Conservation (phyloP, 2,329 filamentous ascomycete genomes). For the Talaromyces amestolkiae region DNA sequence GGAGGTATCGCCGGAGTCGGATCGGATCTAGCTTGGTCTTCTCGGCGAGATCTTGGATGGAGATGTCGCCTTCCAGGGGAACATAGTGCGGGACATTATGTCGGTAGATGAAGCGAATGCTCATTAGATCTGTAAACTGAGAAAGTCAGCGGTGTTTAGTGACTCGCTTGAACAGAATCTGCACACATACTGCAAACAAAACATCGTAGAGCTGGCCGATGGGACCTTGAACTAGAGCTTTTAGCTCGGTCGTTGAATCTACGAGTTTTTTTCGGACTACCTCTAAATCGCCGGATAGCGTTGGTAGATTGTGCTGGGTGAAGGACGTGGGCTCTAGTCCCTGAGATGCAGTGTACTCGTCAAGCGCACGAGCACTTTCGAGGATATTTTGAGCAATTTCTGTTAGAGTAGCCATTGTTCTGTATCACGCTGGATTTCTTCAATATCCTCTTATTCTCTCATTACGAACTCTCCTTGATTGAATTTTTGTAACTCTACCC, state of each 20-base stretch:
- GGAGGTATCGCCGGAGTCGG: not conserved
- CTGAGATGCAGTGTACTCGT: not conserved
- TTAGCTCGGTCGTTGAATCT: not conserved
- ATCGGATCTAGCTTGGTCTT: not conserved
- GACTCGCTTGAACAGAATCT: not conserved
- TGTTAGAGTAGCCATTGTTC: not conserved
- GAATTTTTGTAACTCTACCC: not conserved
- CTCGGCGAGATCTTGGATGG: not conserved
- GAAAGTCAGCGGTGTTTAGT: not conserved
- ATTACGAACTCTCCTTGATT: not conserved
- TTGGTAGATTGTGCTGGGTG: not conserved
- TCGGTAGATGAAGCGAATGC: conserved; percentile 4
- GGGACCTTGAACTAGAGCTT: not conserved
- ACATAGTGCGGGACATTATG: not conserved
- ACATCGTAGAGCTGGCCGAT: not conserved
- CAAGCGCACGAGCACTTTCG: not conserved
- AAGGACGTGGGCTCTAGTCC: not conserved
- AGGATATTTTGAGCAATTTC: not conserved
- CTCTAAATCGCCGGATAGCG: not conserved
- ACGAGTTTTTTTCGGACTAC: not conserved
- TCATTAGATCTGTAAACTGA: conserved; percentile 3
- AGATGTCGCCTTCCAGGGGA: not conserved
- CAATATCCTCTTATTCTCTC: not conserved
- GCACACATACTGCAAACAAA: not conserved
- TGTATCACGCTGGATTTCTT: not conserved